A percentile compares a stretch with the other conserved stretches of the same genome.
Conservation (phyloP, 2,329 filamentous ascomycete species). For the Claviceps humidiphila region DNA sequence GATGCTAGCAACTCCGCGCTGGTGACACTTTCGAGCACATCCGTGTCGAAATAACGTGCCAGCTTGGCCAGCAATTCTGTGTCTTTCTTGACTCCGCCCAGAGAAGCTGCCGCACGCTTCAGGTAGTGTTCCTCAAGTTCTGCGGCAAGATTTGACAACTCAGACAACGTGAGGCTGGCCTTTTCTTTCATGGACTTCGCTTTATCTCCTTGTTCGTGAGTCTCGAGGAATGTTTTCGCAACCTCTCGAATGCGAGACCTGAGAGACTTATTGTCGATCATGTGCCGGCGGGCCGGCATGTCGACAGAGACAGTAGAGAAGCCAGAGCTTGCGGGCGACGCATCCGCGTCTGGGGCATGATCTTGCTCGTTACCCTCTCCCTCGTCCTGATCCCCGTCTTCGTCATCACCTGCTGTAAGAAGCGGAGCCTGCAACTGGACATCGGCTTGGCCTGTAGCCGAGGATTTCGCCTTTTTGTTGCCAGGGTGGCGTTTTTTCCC, state of each 20-base stretch:
- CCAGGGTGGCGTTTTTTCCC: background rate
- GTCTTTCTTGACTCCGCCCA: slow-evolving; percentile 31
- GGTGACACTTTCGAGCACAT: slow-evolving; percentile 84
- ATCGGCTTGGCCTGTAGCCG: slow-evolving; percentile 1
- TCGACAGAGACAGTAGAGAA: slow-evolving; percentile 53
- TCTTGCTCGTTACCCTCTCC: slow-evolving; percentile 42
- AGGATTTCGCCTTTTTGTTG: slow-evolving; percentile 14
- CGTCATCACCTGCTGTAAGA: slow-evolving; percentile 5
- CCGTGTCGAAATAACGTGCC: slow-evolving; percentile 74
- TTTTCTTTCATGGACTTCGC: slow-evolving; percentile 65
- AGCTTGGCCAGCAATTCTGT: slow-evolving; percentile 58
- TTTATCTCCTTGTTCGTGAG: slow-evolving; percentile 64
- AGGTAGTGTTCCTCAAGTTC: slow-evolving; percentile 64
- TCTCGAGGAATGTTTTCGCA: slow-evolving; percentile 72
- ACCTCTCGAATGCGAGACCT: slow-evolving; percentile 55
- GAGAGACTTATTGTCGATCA: slow-evolving; percentile 41
- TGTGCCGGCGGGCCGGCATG: slow-evolving; percentile 34
- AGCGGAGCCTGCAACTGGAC: background rate
- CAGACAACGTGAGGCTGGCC: slow-evolving; percentile 60
- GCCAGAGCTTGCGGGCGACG: slow-evolving; percentile 53
- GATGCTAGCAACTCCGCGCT: slow-evolving; percentile 90
- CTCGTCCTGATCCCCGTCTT: slow-evolving; percentile 32
- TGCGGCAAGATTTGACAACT: slow-evolving; percentile 56
- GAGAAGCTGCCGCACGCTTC: slow-evolving; percentile 32
- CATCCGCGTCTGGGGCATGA: slow-evolving; percentile 35